Conservation (phyloP, 192 early-diverging fungal species). For the Lobulomyces angularis region DNA sequence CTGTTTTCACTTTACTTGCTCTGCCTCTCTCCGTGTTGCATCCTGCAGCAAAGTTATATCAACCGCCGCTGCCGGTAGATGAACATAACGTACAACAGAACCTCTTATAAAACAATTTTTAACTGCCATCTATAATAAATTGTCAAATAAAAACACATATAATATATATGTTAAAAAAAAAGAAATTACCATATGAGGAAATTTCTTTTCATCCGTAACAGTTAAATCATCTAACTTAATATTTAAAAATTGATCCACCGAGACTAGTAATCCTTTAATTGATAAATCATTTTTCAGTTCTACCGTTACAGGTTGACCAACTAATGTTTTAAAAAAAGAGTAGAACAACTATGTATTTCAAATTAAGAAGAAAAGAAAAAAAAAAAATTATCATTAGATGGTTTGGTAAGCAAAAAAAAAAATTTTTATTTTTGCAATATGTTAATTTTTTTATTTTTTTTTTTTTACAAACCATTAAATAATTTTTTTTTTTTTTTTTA, state of each 20-base stretch:
- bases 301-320: slow-evolving; percentile 87
- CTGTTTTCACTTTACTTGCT: slow-evolving; percentile 36
- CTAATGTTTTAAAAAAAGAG: slow-evolving; percentile 98
- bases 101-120: slow-evolving; percentile 99
- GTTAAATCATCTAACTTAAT: slow-evolving; percentile 96
- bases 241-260: slow-evolving; percentile 98
- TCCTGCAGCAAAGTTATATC: slow-evolving; percentile 95
- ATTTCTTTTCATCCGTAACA: slow-evolving; percentile 63
- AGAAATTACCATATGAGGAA: slow-evolving; percentile 96
- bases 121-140: slow-evolving; percentile 62
- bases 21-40: slow-evolving; percentile 84
- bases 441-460: no score
- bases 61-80: slow-evolving; percentile 71
- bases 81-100: slow-evolving; percentile 95
- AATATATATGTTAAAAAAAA: no score
- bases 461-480: no score
- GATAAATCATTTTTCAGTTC: slow-evolving; percentile 98
- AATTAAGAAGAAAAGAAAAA: neutral
- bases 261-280: slow-evolving; percentile 82
- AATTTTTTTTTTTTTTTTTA: no score
- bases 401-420: no score
- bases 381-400: no score
- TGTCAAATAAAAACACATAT: neutral
- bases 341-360: slow-evolving; percentile 74
- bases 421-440: no score